Evolutionary conservation across 805 yeast species (phyloP), one percentile per base, ranked within the genome.

Genomic region (Wickerhamia fluorescens): DNA sequence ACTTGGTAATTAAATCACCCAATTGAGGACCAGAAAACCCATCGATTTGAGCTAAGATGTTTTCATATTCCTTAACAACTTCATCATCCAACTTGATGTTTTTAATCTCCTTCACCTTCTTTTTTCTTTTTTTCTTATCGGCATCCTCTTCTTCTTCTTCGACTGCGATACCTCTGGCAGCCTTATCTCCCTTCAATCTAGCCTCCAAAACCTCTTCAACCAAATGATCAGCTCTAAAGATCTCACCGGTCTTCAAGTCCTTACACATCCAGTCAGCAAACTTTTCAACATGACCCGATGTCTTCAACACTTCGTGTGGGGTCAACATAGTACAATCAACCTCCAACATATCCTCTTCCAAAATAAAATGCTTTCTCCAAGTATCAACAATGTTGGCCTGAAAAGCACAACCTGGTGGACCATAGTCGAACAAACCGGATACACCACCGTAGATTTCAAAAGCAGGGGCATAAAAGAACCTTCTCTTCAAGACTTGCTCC

Each of bases 211-310:
- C 98, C 66, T 92, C 98, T 66, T 92, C 99, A 28, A 92, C 94
- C 48, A 92, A 68, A 61, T 92, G 99, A 61, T 92, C 99, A 30
- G 96, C 97, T 64, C 99, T 76, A 71, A 92, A 92, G 46, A 92
- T 92, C 66, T 92, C 99, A 44, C 98, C 98, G 23, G 96, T 84
- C 56, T 84, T 84, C 50, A 77, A 67, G 61, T 92, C 99, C 50
- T 83, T 78, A 61, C 96, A 87, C 98, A 92, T 92, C 96, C 95
- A 92, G 61, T 92, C 99, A 42, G 96, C 85, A 55, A 92, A 92
- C 69, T 92, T 92, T 60, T 92, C 99, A 41, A 92, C 98, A 60
- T 92, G 99, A 47, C 99, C 99, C 28, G 97, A 89, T 24, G 98
- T 94, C 68, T 94, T 94, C 57, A 92, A 71, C 20, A 92, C 98